phyloP scores from a whole-genome alignment of 169 alveolate genomes.

The Amoebophrya sp. region DNA sequence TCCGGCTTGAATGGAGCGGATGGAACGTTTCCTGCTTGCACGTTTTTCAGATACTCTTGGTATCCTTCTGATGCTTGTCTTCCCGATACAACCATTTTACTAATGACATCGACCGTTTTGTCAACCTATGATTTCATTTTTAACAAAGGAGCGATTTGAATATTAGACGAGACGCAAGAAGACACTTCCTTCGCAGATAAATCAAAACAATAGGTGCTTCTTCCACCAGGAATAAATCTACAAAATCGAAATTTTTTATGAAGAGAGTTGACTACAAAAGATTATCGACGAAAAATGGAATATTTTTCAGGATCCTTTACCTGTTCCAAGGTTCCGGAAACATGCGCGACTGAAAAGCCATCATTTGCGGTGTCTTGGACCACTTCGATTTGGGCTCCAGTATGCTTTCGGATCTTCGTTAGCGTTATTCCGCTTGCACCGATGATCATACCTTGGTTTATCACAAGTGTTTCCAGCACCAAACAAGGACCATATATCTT shows the following conservation, averaged over 20 bases:
- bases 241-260: too few relatives aligned
- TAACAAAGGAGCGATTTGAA: too few relatives aligned
- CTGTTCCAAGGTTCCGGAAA: neutral
- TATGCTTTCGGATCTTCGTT: neutral
- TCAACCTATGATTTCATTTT: neutral
- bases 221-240: too few relatives aligned
- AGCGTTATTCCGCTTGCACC: neutral
- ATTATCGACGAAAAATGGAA: too few relatives aligned
- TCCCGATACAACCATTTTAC: conserved; percentile 9
- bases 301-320: too few relatives aligned
- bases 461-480: neutral
- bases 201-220: too few relatives aligned
- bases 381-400: neutral
- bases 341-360: neutral
- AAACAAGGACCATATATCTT: neutral
- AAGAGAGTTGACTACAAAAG: neutral
- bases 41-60: conserved; percentile 9
- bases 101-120: neutral
- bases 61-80: conserved; percentile 2
- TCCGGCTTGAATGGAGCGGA: conserved; percentile 17
- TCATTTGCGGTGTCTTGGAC: neutral
- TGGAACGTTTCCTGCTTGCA: neutral
- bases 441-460: neutral
- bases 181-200: too few relatives aligned
- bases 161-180: too few relatives aligned